Base-by-base conservation (phyloP, 2,329 filamentous ascomycete species). In the Aspergillus tanneri region DNA sequence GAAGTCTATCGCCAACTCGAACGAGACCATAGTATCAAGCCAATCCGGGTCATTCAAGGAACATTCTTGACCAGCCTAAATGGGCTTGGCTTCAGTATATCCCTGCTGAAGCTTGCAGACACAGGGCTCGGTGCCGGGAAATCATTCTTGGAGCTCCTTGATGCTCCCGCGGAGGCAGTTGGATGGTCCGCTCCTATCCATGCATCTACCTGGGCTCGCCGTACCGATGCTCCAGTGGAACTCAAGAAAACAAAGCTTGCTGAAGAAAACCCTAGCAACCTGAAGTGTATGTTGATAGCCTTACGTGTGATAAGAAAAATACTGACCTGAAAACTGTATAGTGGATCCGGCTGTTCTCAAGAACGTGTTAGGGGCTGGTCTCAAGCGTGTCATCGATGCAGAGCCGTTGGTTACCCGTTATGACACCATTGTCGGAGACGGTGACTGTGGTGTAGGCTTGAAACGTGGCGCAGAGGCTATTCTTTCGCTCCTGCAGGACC, bases 381-480 rank as follows among this genome's bases (percentile, higher is more conserved):
- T 87, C 5, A 68, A 83, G 32, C 73, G 75, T 46, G 64, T 87
- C 24, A 85, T 87, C 55, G 73, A 69, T 3, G 82, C 81, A 2
- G 85, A 88, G 61, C 78, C 82, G 7, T 77, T 84, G 34, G 74
- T 88, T 46, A 88, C 85, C 9, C 78, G 73, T 46, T 88, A 79
- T 62, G 85, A 88, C 63, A 95, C 89, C 0, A 82, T 93, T 10
- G 89, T 95, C 19, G 90, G 90, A 34, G 90, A 96, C 64, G 90
- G 90, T 38, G 90, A 96, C 70, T 96, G 90, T 62, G 90, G 90
- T 8, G 88, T 90, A 49, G 89, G 89, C 4, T 75, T 96, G 52
- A 90, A 89, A 74, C 84, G 90, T 53, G 90, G 90, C 40, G 90
- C 90, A n/a, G 86, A 95, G 77, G 74, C 74, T 25, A 68, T 80